These are phyloP conservation scores for Trichoderma harzianum DNA, from an alignment of 2,329 filamentous ascomycete genomes.

Conservation along the genomic window DNA sequence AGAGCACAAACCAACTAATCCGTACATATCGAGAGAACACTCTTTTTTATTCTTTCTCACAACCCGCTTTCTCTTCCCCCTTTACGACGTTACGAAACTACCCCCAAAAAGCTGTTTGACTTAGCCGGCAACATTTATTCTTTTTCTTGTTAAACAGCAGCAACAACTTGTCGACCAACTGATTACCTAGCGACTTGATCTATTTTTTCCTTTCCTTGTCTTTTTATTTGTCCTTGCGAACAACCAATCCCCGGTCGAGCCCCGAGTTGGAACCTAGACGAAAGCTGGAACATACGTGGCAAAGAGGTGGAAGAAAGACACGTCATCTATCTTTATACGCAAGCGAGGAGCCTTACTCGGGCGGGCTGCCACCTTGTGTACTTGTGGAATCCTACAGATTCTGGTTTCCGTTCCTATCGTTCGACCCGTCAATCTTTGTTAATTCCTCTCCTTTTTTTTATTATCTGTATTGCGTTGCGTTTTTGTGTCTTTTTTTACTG, in stretches of 20 bases:
- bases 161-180: conserved; percentile 11
- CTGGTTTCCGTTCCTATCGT: background rate
- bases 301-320: background rate
- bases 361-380: conserved; percentile 12
- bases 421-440: conserved; percentile 12
- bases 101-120: conserved; percentile 15
- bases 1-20: conserved; percentile 15
- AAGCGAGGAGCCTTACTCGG: conserved; percentile 8
- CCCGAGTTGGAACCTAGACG: conserved; percentile 14
- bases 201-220: conserved; percentile 10
- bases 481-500: background rate
- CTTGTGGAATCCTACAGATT: conserved; percentile 16
- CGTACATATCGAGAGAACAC: conserved; percentile 15
- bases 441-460: background rate
- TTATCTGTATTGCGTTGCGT: background rate
- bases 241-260: background rate
- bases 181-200: conserved; percentile 16
- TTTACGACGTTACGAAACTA: conserved; percentile 20
- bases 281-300: background rate
- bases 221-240: background rate
- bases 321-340: background rate
- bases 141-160: conserved; percentile 5
- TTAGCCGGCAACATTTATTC: conserved; percentile 7
- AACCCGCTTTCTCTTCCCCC: background rate
- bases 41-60: background rate